Evolutionary conservation across 495 filamentous ascomycete genomes (phyloP).

Genomic region (Immersiella caudata): DNA sequence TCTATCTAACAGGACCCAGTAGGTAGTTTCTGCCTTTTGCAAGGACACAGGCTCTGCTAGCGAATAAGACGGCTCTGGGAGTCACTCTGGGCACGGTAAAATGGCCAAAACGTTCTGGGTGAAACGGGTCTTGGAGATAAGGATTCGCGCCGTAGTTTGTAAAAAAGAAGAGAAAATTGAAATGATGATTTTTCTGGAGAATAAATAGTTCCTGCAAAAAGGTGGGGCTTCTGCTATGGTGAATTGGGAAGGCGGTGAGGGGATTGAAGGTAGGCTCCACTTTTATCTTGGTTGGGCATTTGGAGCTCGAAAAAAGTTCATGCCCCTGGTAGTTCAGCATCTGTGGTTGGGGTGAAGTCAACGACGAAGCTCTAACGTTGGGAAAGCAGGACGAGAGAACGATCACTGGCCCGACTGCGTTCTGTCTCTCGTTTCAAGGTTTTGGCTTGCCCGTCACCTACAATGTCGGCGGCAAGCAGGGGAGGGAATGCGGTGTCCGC

Average conservation of each 20-base stretch:
- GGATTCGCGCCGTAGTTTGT: constrained; percentile 51
- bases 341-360: too few species aligned
- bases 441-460: constrained; percentile 21
- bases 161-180: constrained; percentile 28
- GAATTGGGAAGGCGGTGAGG: constrained; percentile 22
- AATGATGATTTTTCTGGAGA: constrained; percentile 10
- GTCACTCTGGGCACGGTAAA: constrained; percentile 52
- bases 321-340: constrained; percentile 1
- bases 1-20: constrained; percentile 59
- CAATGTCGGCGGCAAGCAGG: constrained; percentile 56
- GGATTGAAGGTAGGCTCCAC: not conserved
- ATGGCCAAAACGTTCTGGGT: constrained; percentile 53
- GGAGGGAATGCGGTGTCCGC: constrained; percentile 45
- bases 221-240: not conserved
- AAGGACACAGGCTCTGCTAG: constrained; percentile 51
- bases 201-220: constrained; percentile 14
- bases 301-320: constrained; percentile 40
- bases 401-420: not conserved
- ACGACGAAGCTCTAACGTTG: not conserved
- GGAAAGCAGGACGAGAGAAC: not conserved
- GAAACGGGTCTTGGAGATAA: constrained; percentile 55
- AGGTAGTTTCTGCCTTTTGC: constrained; percentile 11
- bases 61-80: constrained; percentile 51
- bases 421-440: not conserved
- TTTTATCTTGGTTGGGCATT: not conserved